These are phyloP conservation scores for Cercospora citrullina DNA, from an alignment of 2,329 filamentous ascomycete species.

Conservation along the genomic window DNA sequence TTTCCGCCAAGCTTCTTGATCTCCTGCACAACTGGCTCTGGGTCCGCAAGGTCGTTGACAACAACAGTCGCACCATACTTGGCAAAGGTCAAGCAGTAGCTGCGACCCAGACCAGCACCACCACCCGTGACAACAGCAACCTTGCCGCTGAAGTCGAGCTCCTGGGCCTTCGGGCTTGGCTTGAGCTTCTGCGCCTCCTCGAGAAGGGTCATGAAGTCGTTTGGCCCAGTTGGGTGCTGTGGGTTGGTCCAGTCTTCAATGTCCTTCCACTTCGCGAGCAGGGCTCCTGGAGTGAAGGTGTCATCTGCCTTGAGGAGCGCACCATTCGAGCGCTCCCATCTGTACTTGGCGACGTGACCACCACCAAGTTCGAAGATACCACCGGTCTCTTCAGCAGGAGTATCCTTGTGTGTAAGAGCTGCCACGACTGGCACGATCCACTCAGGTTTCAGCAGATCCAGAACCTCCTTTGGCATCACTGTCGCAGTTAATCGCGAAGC, in stretches of 20 bases:
- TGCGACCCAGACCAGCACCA: constrained; percentile 86
- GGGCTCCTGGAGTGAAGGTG: constrained; percentile 80
- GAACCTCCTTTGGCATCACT: constrained; percentile 89
- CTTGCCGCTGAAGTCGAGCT: constrained; percentile 77
- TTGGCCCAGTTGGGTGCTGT: constrained; percentile 78
- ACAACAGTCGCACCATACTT: constrained; percentile 82
- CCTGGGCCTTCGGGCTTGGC: constrained; percentile 69
- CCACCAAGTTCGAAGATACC: constrained; percentile 92
- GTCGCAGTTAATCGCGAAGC: constrained; percentile 95
- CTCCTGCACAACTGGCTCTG: constrained; percentile 85
- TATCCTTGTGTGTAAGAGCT: constrained; percentile 74
- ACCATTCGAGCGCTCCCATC: constrained; percentile 92
- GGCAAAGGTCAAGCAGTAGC: constrained; percentile 84
- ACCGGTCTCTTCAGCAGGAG: constrained; percentile 78
- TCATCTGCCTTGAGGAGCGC: constrained; percentile 86
- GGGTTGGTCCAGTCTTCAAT: constrained; percentile 83
- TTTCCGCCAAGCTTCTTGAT: constrained; percentile 87
- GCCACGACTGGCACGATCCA: constrained; percentile 95
- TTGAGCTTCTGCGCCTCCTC: constrained; percentile 79
- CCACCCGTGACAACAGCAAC: constrained; percentile 86
- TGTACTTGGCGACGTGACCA: constrained; percentile 86
- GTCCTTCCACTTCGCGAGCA: constrained; percentile 86
- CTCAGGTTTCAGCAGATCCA: constrained; percentile 82
- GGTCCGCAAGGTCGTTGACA: constrained; percentile 93
- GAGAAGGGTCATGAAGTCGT: constrained; percentile 83